A percentile compares a stretch with the other conserved stretches of the same genome.
Conservation (phyloP, 768 basidiomycete species). For the Lactifluus echinatus region DNA sequence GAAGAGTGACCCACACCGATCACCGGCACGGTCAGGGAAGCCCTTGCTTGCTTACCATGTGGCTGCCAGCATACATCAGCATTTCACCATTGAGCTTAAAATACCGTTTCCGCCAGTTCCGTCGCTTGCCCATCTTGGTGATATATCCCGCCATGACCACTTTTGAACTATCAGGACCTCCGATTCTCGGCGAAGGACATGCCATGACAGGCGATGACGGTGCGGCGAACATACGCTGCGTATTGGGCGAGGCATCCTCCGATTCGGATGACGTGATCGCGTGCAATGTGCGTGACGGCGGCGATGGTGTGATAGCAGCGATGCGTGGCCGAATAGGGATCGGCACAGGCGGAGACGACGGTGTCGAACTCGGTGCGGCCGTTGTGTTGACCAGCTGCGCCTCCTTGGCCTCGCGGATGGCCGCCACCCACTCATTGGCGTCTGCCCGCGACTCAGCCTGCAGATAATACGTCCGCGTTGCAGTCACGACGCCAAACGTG, state of each 20-base stretch:
- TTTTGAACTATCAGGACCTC: constrained; percentile 57
- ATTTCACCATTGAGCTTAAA: constrained; percentile 88
- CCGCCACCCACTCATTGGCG: constrained; percentile 73
- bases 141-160: constrained; percentile 83
- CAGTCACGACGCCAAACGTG: constrained; percentile 87
- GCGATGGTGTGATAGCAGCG: constrained; percentile 38
- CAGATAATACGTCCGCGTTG: constrained; percentile 84
- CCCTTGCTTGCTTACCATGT: constrained; percentile 65
- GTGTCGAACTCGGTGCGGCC: neutral
- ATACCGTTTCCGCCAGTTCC: constrained; percentile 96
- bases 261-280: constrained; percentile 70
- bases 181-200: constrained; percentile 38
- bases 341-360: constrained; percentile 41
- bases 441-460: constrained; percentile 68
- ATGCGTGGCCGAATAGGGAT: constrained; percentile 34
- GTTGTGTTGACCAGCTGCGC: constrained; percentile 39
- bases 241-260: constrained; percentile 51
- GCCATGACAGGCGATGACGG: constrained; percentile 27
- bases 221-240: constrained; percentile 20
- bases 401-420: constrained; percentile 70
- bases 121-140: constrained; percentile 93
- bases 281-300: constrained; percentile 36
- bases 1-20: constrained; percentile 1
- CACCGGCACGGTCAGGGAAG: neutral
- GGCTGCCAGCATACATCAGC: constrained; percentile 81